These are phyloP conservation scores for Pseudonectria foliicola DNA, from an alignment of 2,329 filamentous ascomycete species.

Conservation along the genomic window DNA sequence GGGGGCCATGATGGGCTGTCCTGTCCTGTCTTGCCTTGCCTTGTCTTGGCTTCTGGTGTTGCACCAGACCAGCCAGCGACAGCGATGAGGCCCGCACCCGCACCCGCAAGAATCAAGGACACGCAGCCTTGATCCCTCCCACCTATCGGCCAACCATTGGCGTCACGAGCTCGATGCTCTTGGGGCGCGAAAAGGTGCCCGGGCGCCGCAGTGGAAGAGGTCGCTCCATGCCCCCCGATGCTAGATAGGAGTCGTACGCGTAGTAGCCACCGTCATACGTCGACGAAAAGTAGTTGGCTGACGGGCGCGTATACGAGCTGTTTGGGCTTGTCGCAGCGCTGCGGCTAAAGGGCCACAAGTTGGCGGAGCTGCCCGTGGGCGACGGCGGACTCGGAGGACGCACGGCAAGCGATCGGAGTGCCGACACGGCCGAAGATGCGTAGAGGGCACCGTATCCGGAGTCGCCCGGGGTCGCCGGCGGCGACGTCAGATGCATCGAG, in stretches of 20 bases:
- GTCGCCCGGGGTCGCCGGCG: slow-evolving; percentile 41
- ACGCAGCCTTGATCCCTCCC: slow-evolving; percentile 3
- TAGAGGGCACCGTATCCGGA: slow-evolving; percentile 26
- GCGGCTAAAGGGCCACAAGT: slow-evolving; percentile 48
- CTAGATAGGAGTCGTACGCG: slow-evolving; percentile 32
- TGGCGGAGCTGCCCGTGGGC: slow-evolving; percentile 35
- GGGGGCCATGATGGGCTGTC: slow-evolving; percentile 4
- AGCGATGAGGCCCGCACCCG: too few relatives aligned
- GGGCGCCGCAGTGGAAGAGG: slow-evolving; percentile 51
- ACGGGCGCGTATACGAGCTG: slow-evolving; percentile 40
- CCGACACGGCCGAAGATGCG: slow-evolving; percentile 46
- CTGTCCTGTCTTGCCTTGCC: slow-evolving; percentile 3
- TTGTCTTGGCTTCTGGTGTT: slow-evolving; percentile 4
- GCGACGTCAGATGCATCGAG: slow-evolving; percentile 47
- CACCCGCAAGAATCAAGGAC: neutral
- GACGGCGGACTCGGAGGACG: slow-evolving; percentile 50
- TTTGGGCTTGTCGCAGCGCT: slow-evolving; percentile 46
- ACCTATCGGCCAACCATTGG: slow-evolving; percentile 46
- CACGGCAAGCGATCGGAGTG: slow-evolving; percentile 47
- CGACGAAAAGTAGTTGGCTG: slow-evolving; percentile 40
- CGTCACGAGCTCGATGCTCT: slow-evolving; percentile 58
- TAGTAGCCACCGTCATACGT: slow-evolving; percentile 44
- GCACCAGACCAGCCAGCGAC: neutral
- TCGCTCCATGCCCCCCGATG: slow-evolving; percentile 38
- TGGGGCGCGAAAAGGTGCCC: slow-evolving; percentile 48